Conservation (phyloP, 2,329 filamentous ascomycete genomes). For the Chaetomium sp. region DNA sequence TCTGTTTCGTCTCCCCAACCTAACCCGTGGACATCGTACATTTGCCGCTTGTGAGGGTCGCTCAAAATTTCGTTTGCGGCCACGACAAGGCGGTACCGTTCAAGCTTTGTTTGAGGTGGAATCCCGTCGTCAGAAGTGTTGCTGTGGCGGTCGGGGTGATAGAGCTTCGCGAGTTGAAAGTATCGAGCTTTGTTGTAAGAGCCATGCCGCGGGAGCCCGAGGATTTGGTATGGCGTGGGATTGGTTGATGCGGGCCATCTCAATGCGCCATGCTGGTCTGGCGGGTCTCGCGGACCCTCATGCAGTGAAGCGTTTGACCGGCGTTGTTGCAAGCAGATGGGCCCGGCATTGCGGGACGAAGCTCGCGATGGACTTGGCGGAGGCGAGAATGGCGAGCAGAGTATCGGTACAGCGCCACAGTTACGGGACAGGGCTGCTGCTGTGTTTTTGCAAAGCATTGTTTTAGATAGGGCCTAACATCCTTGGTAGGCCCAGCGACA, state of each 20-base stretch:
- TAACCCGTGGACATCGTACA: slow-evolving; percentile 74
- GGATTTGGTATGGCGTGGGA: slow-evolving; percentile 88
- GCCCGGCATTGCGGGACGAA: not conserved
- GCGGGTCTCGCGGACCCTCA: slow-evolving; percentile 2
- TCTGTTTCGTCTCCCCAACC: slow-evolving; percentile 69
- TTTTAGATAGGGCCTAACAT: slow-evolving; percentile 12
- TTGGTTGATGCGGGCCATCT: slow-evolving; percentile 43
- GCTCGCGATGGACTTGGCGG: slow-evolving; percentile 9
- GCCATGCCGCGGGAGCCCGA: slow-evolving; percentile 49
- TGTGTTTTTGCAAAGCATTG: slow-evolving; percentile 26
- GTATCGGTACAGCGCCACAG: slow-evolving; percentile 14
- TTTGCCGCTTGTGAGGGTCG: slow-evolving; percentile 66
- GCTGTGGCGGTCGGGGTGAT: slow-evolving; percentile 73
- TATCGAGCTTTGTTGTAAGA: slow-evolving; percentile 79
- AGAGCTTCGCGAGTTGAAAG: slow-evolving; percentile 89
- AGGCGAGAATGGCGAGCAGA: slow-evolving; percentile 12
- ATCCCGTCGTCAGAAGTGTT: slow-evolving; percentile 39
- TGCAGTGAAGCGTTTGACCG: slow-evolving; percentile 20
- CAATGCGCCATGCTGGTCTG: slow-evolving; percentile 7
- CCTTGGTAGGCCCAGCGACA: slow-evolving; percentile 8
- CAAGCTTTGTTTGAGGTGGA: slow-evolving; percentile 60
- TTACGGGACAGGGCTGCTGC: slow-evolving; percentile 25
- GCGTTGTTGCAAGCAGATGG: not conserved
- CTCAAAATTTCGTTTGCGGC: slow-evolving; percentile 84
- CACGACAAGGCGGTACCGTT: slow-evolving; percentile 84